Evolutionary conservation across 345 rosid species (phyloP), one percentile per base, ranked within the genome.

Genomic region (Noccaea caerulescens): DNA sequence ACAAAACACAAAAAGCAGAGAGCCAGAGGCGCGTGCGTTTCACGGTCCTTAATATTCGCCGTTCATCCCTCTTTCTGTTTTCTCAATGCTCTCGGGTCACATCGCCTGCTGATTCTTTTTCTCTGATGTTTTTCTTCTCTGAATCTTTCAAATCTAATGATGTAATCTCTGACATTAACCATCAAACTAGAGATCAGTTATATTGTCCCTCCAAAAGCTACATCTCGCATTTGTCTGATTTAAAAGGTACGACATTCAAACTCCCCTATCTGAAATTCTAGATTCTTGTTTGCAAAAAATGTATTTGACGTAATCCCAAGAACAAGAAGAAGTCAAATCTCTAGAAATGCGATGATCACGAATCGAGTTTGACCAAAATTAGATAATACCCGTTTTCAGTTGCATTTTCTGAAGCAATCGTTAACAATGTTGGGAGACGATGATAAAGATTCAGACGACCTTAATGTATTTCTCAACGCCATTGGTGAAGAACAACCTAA

Each of bases 381-480:
- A n/a, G 42, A 27, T 12, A 68, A 63, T 1, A 27, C 36, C 14
- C 37, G 49, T 18, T 57, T 34, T 12, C 46, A 42, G 46, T 42
- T 32, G 39, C 44, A 10, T 41, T 67, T 20, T 45, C 64, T 32
- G 62, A 68, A 72, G 45, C 3, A 41, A 10, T 53, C 57, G 3
- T 58, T 23, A 38, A 32, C 42, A 60, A 62, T 69, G 79, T 41
- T 47, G 60, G 46, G 61, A 0, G 39, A 64, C 23, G 67, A 76
- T 42, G 64, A 69, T 18, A 44, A 76, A 39, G 75, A 69, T 47
- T 63, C 68, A 11, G 76, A 76, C 0, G 80, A 64, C 14, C 67
- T 76, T 41, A 49, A 69, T 36, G 0, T 70, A 76, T 76, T 76
- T 14, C 59, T 70, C 1, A 70, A 46, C 71, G 76, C 66, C 80